Conservation (phyloP, 179 eudicot genomes). For the Drosera spatulata region DNA sequence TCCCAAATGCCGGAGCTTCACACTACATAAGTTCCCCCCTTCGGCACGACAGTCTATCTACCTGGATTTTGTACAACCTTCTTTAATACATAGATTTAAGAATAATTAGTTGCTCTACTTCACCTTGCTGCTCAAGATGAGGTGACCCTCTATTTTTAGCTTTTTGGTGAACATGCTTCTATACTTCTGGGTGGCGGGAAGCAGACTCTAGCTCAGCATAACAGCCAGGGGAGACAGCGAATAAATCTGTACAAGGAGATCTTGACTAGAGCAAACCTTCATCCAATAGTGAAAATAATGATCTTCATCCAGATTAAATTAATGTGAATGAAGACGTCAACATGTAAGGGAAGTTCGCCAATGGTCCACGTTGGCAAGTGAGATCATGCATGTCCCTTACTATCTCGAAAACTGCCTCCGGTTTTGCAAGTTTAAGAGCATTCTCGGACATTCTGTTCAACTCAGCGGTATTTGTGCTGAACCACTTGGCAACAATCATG, state of each 20-base stretch:
- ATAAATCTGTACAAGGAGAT: not conserved
- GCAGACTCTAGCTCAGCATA: too few relatives aligned
- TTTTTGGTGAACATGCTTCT: too few relatives aligned
- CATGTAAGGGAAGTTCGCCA: slow-evolving; percentile 54
- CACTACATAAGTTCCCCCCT: too few relatives aligned
- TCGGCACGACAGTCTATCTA: too few relatives aligned
- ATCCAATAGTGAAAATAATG: not conserved
- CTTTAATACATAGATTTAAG: too few relatives aligned
- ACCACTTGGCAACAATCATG: slow-evolving; percentile 72
- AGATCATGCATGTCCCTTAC: slow-evolving; percentile 87
- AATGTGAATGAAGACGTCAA: slow-evolving; percentile 65
- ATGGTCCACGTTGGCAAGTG: slow-evolving; percentile 58
- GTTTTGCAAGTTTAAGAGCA: slow-evolving; percentile 74
- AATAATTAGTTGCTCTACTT: too few relatives aligned
- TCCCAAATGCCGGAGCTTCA: too few relatives aligned
- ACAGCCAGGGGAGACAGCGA: too few relatives aligned
- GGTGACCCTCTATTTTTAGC: too few relatives aligned
- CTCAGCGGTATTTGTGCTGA: slow-evolving; percentile 55
- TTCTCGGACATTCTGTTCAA: slow-evolving; percentile 69
- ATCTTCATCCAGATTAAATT: slow-evolving; percentile 14
- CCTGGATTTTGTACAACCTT: too few relatives aligned
- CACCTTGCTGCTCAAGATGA: too few relatives aligned
- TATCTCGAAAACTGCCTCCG: slow-evolving; percentile 84
- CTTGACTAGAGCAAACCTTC: not conserved
- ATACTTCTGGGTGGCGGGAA: too few relatives aligned